Conservation (phyloP, 306 rosid genomes). For the barrel medic (Medicago truncatula) region MtrunA17r5.0-ANR NC_053048.1:5762001-5762500, state of each 20-base stretch:
- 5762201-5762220: slow-evolving; percentile 43
- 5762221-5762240: slow-evolving; percentile 3
- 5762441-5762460: no score
- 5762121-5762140: no score
- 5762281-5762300: slow-evolving; percentile 32
- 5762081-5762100: no score
- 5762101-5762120: no score
- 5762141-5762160: no score
- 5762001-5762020: no score
- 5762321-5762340: slow-evolving; percentile 27
- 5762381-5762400: slow-evolving; percentile 30
- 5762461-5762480: no score
- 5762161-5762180: slow-evolving; percentile 52
- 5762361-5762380: slow-evolving; percentile 37
- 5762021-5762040: no score
- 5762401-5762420: slow-evolving; percentile 17
- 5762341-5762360: slow-evolving; percentile 42
- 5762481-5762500: no score
- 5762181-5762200: slow-evolving; percentile 61
- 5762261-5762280: slow-evolving; percentile 11
- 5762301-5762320: slow-evolving; percentile 35
- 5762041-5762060: no score
- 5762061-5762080: no score
- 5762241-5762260: slow-evolving; percentile 29
- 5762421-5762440: background rate